Evolutionary conservation across 2,329 filamentous ascomycete species (phyloP).

Genomic region (Fusarium lateritium): DNA sequence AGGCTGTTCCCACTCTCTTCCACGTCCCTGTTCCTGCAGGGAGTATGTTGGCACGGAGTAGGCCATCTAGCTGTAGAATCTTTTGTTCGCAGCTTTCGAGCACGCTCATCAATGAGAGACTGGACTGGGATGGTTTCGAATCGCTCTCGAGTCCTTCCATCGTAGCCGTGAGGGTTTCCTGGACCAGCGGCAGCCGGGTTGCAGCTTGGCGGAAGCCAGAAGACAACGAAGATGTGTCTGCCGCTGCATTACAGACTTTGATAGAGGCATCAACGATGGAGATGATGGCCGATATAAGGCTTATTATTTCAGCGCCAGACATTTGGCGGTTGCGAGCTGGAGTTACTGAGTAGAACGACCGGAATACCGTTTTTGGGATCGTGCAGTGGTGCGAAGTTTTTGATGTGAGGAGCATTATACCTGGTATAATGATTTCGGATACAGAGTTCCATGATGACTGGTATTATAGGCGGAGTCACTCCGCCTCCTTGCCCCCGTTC

Average conservation of each 20-base stretch:
- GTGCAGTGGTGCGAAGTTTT: neutral
- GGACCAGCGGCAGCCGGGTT: neutral
- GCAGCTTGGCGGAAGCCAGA: neutral
- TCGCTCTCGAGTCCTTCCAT: neutral
- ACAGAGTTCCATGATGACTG: neutral
- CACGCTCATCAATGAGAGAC: neutral
- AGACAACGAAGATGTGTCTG: neutral
- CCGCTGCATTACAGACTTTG: neutral
- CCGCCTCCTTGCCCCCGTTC: neutral
- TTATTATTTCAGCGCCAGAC: neutral
- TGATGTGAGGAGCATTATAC: neutral
- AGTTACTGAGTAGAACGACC: neutral
- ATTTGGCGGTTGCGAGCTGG: neutral
- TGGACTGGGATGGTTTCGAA: neutral
- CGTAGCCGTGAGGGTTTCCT: neutral
- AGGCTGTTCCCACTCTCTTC: neutral
- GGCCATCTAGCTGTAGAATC: neutral
- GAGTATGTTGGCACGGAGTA: neutral
- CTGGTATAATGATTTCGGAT: neutral
- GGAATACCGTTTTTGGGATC: neutral
- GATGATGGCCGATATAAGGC: constrained; percentile 2
- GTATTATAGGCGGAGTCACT: neutral
- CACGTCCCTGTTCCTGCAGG: neutral
- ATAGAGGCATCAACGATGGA: neutral
- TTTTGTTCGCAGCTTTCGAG: neutral